phyloP scores from a whole-genome alignment of 2,329 filamentous ascomycete genomes.

The Phoma sp. region DNA sequence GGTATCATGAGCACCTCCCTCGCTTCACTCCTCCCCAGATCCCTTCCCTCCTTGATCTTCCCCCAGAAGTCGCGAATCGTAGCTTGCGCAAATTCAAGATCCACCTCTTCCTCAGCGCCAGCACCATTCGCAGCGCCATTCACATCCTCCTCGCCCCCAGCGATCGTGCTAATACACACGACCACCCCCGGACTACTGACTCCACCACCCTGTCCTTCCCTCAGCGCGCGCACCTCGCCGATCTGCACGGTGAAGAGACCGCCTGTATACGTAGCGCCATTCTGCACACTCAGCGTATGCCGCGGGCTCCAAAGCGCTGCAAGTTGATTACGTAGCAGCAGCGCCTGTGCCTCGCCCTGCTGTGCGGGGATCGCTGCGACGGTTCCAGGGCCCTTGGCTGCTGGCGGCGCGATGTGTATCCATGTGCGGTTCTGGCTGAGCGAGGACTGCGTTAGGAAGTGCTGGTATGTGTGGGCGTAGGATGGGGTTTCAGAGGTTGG shows the following conservation, averaged over 20 bases:
- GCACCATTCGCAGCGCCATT: not conserved
- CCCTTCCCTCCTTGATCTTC: conserved; percentile 27
- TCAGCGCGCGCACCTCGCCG: conserved; percentile 33
- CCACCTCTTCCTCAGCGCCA: conserved; percentile 11
- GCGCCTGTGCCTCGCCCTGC: conserved; percentile 31
- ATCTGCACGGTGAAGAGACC: conserved; percentile 38
- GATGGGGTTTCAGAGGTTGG: conserved; percentile 16
- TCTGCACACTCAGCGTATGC: conserved; percentile 28
- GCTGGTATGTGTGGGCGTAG: conserved; percentile 35
- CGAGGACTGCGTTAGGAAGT: conserved; percentile 37
- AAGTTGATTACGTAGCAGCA: conserved; percentile 27
- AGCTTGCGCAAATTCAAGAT: conserved; percentile 33
- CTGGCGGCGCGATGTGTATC: conserved; percentile 31
- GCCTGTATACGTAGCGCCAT: conserved; percentile 29
- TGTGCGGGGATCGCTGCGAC: conserved; percentile 33
- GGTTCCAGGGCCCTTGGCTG: conserved; percentile 8
- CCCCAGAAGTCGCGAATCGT: conserved; percentile 37
- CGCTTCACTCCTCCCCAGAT: conserved; percentile 35
- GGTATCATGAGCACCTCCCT: conserved; percentile 37
- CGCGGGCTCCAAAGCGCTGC: conserved; percentile 38
- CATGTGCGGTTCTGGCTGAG: conserved; percentile 31
- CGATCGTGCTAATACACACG: conserved; percentile 33
- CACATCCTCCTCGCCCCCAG: conserved; percentile 16
- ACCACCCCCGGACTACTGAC: conserved; percentile 36
- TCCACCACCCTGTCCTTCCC: conserved; percentile 27